Percentiles rank a stretch among this genome's conserved stretches.
Conservation (phyloP, 1,284 basidiomycete genomes). For the Leucoagaricus sp. region DNA sequence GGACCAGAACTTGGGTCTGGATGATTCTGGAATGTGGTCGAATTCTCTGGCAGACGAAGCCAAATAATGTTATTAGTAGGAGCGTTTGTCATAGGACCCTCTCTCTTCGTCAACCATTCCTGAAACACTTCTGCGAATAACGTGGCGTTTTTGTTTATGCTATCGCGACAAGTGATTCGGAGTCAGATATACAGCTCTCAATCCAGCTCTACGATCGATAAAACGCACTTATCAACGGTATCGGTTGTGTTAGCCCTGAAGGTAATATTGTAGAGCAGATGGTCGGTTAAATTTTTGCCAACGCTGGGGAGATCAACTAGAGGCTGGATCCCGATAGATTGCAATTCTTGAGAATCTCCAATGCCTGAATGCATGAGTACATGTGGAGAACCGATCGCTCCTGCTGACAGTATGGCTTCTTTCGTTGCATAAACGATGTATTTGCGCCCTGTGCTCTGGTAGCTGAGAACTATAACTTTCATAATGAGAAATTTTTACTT, state of each 20-base stretch:
- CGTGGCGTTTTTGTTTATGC: background rate
- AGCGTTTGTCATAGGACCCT: constrained; percentile 18
- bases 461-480: background rate
- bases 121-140: constrained; percentile 14
- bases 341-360: constrained; percentile 16
- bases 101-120: constrained; percentile 19
- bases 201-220: no score
- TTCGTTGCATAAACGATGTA: constrained; percentile 23
- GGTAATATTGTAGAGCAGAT: background rate
- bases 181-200: background rate
- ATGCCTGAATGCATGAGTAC: constrained; percentile 25
- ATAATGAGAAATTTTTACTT: background rate
- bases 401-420: constrained; percentile 24
- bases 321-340: constrained; percentile 19
- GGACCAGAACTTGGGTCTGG: constrained; percentile 25
- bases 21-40: constrained; percentile 3
- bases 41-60: constrained; percentile 15
- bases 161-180: background rate
- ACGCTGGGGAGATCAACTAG: constrained; percentile 21
- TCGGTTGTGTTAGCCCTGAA: constrained; percentile 5
- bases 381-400: constrained; percentile 23
- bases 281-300: constrained; percentile 20
- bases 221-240: background rate
- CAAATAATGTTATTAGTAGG: constrained; percentile 19
- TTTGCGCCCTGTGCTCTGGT: background rate